Evolutionary conservation across 2,329 filamentous ascomycete species (phyloP).

Genomic region (Blastomyces percursus): DNA sequence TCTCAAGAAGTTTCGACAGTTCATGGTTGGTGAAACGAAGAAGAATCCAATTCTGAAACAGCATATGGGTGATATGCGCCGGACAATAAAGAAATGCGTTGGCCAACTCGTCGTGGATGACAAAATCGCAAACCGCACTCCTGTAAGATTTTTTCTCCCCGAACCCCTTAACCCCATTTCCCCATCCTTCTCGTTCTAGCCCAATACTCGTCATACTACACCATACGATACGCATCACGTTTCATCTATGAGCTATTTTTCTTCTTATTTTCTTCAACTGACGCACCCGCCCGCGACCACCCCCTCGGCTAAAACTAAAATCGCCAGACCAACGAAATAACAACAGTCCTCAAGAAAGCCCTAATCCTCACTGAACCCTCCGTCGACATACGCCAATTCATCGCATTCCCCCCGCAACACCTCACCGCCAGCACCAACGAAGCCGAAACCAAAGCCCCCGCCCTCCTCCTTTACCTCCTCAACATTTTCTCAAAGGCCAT

Average conservation of each 20-base stretch:
- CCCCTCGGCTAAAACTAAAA: neutral
- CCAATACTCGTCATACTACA: neutral
- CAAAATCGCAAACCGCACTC: constrained; percentile 49
- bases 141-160: constrained; percentile 36
- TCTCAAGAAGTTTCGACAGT: constrained; percentile 50
- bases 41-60: constrained; percentile 49
- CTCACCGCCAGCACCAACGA: constrained; percentile 31
- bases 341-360: constrained; percentile 43
- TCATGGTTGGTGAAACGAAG: constrained; percentile 45
- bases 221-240: neutral
- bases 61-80: constrained; percentile 58
- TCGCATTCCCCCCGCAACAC: constrained; percentile 35
- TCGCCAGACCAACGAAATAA: constrained; percentile 39
- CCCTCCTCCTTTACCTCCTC: constrained; percentile 61
- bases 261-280: constrained; percentile 10
- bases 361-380: constrained; percentile 43
- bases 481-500: constrained; percentile 66
- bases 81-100: constrained; percentile 59
- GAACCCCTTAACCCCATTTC: neutral
- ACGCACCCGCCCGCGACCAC: constrained; percentile 1
- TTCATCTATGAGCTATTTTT: neutral
- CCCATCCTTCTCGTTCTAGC: neutral
- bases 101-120: constrained; percentile 58
- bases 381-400: constrained; percentile 47
- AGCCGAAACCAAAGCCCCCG: constrained; percentile 41